Evolutionary conservation across 2,329 filamentous ascomycete species (phyloP), one percentile per base, ranked within the genome.

Genomic region (Aspergillus ochraceoroseus): DNA sequence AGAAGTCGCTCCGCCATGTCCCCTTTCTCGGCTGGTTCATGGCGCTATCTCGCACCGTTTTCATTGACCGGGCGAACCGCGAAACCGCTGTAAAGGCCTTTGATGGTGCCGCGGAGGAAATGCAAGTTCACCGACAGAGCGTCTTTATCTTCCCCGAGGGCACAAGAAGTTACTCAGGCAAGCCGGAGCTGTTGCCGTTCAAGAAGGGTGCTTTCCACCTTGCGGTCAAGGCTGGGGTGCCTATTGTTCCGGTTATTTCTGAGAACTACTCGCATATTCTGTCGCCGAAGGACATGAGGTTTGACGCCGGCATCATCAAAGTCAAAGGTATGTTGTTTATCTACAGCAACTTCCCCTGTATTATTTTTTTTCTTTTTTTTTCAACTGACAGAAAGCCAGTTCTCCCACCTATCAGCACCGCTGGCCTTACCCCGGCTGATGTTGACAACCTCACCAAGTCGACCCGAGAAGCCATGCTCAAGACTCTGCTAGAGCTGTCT

Each of bases 131-230:
- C 56, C 75, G 71, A 49, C 85, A 89, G 54, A 72, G 68, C 43
- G 72, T 75, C 6, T 73, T 73, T 48, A 74, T 75, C 38, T 75
- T 75, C 51, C 70, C 72, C 0, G 92, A 98, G 70, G 92, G 92
- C 35, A 98, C 92, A 1, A 79, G 92, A 52, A 94, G 86, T 63
- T 95, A 96, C 69, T 76, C 85, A 42, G 79, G 83, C 55, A 82
- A 89, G 39, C 85, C 92, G 1, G 78, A 76, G 44, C 70, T 98
- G 56, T 72, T 96, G 39, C 86, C 88, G n/a, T 98, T 96, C 75
- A 98, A 98, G 71, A 98, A 98, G 73, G 92, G 92, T 44, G 92
- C 90, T 32, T 98, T 98, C 68, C 90, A 98, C 65, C 76, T 98
- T 22, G 92, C 92, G 31, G 79, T 98, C 13, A 86, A 96, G 72